Evolutionary conservation across 345 rosid species (phyloP).

Genomic region (Boechera retrofracta): DNA sequence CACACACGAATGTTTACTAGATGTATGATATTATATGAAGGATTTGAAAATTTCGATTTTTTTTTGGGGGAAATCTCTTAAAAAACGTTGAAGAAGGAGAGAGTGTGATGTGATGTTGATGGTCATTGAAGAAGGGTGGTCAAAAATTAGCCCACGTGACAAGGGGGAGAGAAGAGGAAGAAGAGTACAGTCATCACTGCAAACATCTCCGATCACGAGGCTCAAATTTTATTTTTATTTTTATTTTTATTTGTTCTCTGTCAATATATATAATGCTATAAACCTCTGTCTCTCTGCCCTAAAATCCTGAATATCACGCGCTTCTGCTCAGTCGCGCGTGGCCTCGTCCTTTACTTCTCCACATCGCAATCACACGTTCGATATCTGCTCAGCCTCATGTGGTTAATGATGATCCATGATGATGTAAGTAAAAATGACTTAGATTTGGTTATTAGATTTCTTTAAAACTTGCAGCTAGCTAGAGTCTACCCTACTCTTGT

Average conservation of each 20-base stretch:
- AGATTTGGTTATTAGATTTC: slow-evolving; percentile 44
- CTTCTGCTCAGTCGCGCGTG: slow-evolving; percentile 34
- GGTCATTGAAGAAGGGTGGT: slow-evolving; percentile 44
- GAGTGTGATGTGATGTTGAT: slow-evolving; percentile 43
- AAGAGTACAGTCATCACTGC: slow-evolving; percentile 47
- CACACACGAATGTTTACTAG: slow-evolving; percentile 43
- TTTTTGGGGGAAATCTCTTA: not conserved
- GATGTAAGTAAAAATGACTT: slow-evolving; percentile 44
- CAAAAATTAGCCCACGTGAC: slow-evolving; percentile 52
- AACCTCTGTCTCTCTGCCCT: slow-evolving; percentile 47
- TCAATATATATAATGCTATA: slow-evolving; percentile 10
- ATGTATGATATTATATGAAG: slow-evolving; percentile 12
- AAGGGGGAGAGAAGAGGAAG: slow-evolving; percentile 42
- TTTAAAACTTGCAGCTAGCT: slow-evolving; percentile 36
- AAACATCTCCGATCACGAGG: slow-evolving; percentile 52
- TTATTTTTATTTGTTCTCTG: slow-evolving; percentile 25
- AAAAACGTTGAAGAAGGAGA: slow-evolving; percentile 14
- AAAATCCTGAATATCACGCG: slow-evolving; percentile 45
- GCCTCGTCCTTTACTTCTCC: slow-evolving; percentile 32
- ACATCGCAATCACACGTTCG: slow-evolving; percentile 49
- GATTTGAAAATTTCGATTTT: not conserved
- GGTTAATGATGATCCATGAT: slow-evolving; percentile 48
- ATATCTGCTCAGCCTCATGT: slow-evolving; percentile 47
- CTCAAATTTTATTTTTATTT: slow-evolving; percentile 20
- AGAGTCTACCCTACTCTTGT: slow-evolving; percentile 41